Conservation (phyloP, 768 basidiomycete species). For the Paxillus rubicundulus region DNA sequence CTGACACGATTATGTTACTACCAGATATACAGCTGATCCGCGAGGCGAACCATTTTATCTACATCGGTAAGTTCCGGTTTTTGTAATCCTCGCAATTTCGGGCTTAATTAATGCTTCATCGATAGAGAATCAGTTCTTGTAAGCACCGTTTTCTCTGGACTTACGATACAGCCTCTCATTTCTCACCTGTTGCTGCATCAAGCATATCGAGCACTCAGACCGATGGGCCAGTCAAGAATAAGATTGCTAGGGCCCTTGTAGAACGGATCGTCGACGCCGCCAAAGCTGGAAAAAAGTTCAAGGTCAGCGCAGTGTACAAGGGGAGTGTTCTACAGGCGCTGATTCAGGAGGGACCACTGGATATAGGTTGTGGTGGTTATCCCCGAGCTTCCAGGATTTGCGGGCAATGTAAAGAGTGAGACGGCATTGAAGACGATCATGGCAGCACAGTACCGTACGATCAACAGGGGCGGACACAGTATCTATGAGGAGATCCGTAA, state of each 20-base stretch:
- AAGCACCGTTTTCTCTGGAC: conserved; percentile 25
- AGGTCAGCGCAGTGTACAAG: conserved; percentile 40
- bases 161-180: not conserved
- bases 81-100: not conserved
- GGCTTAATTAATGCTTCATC: conserved; percentile 9
- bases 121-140: conserved; percentile 86
- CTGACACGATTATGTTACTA: not conserved
- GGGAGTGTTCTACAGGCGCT: not conserved
- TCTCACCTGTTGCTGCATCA: conserved; percentile 9
- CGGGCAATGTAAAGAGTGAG: conserved; percentile 74
- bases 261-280: conserved; percentile 86
- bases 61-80: conserved; percentile 66
- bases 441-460: conserved; percentile 84
- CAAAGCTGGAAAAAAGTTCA: conserved; percentile 67
- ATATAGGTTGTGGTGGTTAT: conserved; percentile 78
- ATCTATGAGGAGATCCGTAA: conserved; percentile 81
- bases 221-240: conserved; percentile 72
- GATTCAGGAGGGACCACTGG: not conserved
- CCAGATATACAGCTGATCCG: conserved; percentile 76
- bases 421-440: conserved; percentile 73
- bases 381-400: conserved; percentile 90
- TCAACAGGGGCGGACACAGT: conserved; percentile 84
- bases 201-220: conserved; percentile 75
- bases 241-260: conserved; percentile 79
- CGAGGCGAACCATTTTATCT: conserved; percentile 86